Percentiles rank a stretch among this genome's conserved stretches.
Evolutionary conservation across 495 filamentous ascomycete genomes (phyloP).

Genomic region (Penicillium soppii): DNA sequence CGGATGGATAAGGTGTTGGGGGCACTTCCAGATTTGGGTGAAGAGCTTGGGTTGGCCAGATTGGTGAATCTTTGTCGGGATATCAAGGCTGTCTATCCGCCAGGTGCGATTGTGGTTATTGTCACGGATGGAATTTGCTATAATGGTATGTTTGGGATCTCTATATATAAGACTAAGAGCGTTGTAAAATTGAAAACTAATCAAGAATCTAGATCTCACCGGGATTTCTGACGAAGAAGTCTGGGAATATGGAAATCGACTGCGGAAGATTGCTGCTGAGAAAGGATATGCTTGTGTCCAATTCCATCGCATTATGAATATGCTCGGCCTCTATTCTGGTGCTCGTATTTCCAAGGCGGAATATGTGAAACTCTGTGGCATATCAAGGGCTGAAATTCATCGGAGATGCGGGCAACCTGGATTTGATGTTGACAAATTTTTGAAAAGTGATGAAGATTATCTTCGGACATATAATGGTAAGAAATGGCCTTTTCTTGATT

Average conservation of each 20-base stretch:
- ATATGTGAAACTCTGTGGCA: background rate
- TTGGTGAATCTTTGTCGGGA: constrained; percentile 41
- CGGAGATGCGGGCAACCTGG: background rate
- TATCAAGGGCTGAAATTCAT: constrained; percentile 5
- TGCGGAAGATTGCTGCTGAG: constrained; percentile 37
- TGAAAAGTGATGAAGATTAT: constrained; percentile 5
- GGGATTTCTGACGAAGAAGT: constrained; percentile 48
- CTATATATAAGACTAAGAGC: background rate
- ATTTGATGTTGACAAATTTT: constrained; percentile 4
- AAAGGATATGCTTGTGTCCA: constrained; percentile 27
- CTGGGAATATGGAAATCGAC: constrained; percentile 51
- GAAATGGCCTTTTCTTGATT: background rate
- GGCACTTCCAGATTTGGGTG: constrained; percentile 48
- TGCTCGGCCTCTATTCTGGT: background rate
- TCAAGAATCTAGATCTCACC: constrained; percentile 42
- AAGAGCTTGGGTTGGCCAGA: constrained; percentile 49
- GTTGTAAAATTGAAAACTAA: background rate
- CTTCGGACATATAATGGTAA: constrained; percentile 8
- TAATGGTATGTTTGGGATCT: constrained; percentile 36
- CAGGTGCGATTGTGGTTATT: constrained; percentile 48
- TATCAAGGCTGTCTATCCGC: constrained; percentile 43
- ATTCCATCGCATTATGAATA: constrained; percentile 8
- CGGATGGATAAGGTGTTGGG: constrained; percentile 46
- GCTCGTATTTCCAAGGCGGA: background rate
- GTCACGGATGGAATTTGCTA: constrained; percentile 55